Conservation (phyloP, 306 rosid species). For the Delonix regia region DNA sequence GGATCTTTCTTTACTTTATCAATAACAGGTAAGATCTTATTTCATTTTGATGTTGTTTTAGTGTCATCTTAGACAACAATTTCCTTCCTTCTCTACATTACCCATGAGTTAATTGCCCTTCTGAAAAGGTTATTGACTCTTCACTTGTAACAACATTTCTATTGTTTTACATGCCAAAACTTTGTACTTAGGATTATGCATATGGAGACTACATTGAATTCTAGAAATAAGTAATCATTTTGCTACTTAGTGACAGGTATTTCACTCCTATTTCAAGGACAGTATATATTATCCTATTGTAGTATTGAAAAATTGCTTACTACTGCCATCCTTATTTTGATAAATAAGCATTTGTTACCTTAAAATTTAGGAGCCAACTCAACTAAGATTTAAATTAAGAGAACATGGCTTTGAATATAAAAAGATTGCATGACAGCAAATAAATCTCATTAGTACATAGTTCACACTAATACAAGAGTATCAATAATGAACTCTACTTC, state of each 20-base stretch:
- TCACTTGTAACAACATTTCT: background rate
- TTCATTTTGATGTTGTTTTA: slow-evolving; percentile 5
- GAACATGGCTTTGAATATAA: background rate
- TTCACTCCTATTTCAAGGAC: background rate
- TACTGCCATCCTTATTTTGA: background rate
- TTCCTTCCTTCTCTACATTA: background rate
- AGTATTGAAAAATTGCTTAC: background rate
- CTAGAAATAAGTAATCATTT: background rate
- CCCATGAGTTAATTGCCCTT: background rate
- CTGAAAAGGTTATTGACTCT: slow-evolving; percentile 6
- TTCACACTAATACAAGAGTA: no score
- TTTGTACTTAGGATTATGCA: background rate
- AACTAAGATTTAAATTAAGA: background rate
- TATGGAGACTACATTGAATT: slow-evolving; percentile 4
- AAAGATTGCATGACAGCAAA: no score
- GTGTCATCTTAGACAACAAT: background rate
- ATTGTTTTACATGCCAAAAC: background rate
- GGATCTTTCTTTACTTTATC: background rate
- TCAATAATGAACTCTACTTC: background rate
- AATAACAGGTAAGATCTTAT: slow-evolving; percentile 6
- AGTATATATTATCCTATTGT: no score
- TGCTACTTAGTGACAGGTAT: background rate
- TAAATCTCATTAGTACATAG: no score
- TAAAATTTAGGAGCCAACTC: background rate
- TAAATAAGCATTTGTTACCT: background rate